Evolutionary conservation across 768 basidiomycete species (phyloP).

Genomic region (Lyophyllum shimeji): DNA sequence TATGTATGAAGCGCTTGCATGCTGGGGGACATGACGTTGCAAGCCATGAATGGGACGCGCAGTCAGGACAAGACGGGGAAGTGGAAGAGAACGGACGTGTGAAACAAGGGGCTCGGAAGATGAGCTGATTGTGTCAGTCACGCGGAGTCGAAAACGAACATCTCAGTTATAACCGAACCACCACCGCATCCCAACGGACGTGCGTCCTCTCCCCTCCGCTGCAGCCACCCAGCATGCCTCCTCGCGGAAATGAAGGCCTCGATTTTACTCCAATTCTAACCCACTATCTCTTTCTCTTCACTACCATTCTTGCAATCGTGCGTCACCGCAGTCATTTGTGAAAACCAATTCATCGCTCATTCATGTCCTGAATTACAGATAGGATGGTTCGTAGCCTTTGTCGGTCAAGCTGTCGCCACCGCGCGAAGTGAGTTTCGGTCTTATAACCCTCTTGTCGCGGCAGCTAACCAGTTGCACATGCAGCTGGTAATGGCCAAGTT

Average conservation of each 20-base stretch:
- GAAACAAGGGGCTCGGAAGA: slow-evolving; percentile 1
- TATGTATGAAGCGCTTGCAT: too few relatives aligned
- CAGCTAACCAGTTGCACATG: slow-evolving; percentile 10
- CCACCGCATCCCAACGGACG: slow-evolving; percentile 2
- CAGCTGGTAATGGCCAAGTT: slow-evolving; percentile 46
- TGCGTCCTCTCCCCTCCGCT: slow-evolving; percentile 1
- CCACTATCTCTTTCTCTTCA: slow-evolving; percentile 90
- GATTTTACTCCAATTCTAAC: slow-evolving; percentile 89
- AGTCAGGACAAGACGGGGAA: background rate
- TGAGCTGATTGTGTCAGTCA: slow-evolving; percentile 10
- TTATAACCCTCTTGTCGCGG: background rate
- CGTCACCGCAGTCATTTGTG: slow-evolving; percentile 28
- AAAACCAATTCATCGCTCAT: slow-evolving; percentile 17
- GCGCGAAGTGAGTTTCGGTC: slow-evolving; percentile 42
- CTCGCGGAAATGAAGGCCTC: slow-evolving; percentile 62
- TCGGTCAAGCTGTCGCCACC: slow-evolving; percentile 67
- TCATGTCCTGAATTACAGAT: slow-evolving; percentile 44
- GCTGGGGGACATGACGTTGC: too few relatives aligned
- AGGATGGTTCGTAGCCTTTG: slow-evolving; percentile 78
- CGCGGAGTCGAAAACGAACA: background rate
- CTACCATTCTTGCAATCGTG: slow-evolving; percentile 78
- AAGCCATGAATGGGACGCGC: background rate
- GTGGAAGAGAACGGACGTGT: background rate
- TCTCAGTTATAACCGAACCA: background rate
- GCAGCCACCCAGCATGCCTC: slow-evolving; percentile 39